phyloP scores from a whole-genome alignment of 129 eudicot species.

The Lonicera japonica region DNA sequence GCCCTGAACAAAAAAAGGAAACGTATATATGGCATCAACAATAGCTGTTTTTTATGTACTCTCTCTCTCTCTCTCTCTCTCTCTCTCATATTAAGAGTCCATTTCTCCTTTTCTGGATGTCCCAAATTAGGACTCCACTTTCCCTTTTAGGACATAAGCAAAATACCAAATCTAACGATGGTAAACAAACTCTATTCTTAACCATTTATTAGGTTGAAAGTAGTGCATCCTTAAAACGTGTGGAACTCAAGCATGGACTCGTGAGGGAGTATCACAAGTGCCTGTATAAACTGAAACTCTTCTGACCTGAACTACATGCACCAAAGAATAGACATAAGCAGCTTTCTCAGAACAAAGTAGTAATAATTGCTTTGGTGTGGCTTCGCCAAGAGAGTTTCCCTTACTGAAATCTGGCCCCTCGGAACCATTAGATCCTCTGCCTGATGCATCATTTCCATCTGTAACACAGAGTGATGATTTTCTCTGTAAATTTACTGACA shows the following conservation, averaged over 20 bases:
- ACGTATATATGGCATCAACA: background rate
- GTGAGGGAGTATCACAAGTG: background rate
- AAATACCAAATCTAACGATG: too few species aligned
- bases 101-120: too few species aligned
- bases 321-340: slow-evolving; percentile 63
- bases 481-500: slow-evolving; percentile 2
- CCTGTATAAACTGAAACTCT: background rate
- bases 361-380: slow-evolving; percentile 44
- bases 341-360: slow-evolving; percentile 90
- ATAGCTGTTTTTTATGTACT: background rate
- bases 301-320: slow-evolving; percentile 65
- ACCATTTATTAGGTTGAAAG: too few species aligned
- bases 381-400: slow-evolving; percentile 47
- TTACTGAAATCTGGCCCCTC: slow-evolving; percentile 23
- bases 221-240: too few species aligned
- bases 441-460: slow-evolving; percentile 51
- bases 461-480: slow-evolving; percentile 7
- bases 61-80: too few species aligned
- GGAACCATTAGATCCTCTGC: slow-evolving; percentile 34
- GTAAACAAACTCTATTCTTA: too few species aligned
- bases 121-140: too few species aligned
- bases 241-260: too few species aligned
- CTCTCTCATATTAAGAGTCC: too few species aligned
- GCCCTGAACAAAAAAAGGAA: slow-evolving; percentile 45
- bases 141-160: too few species aligned